Base-by-base conservation (phyloP, 352 stramenopile species). In the Pythium volutum region DNA sequence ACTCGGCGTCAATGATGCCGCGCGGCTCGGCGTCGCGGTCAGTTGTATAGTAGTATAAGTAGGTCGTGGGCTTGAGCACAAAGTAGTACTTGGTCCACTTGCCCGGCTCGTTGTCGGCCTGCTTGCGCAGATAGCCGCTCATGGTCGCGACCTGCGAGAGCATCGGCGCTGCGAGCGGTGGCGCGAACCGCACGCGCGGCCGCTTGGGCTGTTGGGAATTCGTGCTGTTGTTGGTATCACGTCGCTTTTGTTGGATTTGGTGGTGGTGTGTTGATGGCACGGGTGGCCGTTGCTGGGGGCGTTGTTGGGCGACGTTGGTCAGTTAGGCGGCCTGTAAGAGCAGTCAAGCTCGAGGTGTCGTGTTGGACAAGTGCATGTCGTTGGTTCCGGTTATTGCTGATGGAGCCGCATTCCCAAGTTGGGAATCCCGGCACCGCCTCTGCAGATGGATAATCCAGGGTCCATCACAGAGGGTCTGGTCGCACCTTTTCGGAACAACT, bases 31-130 rank as follows among this genome's bases (percentile, higher is more conserved):
- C 33, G 55, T 62, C 55, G 22, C 53, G 41, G 27, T 33, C 15
- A 10, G 73, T 67, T 49, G 88, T 89, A 70, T 91, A 95, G 70
- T 93, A 95, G 55, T 92, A 89, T 16, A 95, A 67, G 59, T 88
- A 87, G 22, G 85, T 91, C 14, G 81, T 65, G 6, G 83, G 79
- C 43, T 84, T 81, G 54, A 95, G 64, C 48, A 84, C 80, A 64
- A 95, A 93, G 63, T 79, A 95, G 70, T 93, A 93, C 52, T 77
- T 67, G 56, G 84, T 91, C 85, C 85, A 94, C 8, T 76, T 72
- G 12, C 84, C 84, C 0, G 79, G 79, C 36, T 91, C 77, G 53
- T 92, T 92, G 69, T 91, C 84, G 6, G 81, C 85, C 55, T 94
- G 82, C 55, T 93, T 91, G 39, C 70, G 68, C 5, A 94, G 54